A percentile compares a stretch with the other conserved stretches of the same genome.
Evolutionary conservation across 129 eudicot genomes (phyloP).

Genomic region (Silybum marianum): DNA sequence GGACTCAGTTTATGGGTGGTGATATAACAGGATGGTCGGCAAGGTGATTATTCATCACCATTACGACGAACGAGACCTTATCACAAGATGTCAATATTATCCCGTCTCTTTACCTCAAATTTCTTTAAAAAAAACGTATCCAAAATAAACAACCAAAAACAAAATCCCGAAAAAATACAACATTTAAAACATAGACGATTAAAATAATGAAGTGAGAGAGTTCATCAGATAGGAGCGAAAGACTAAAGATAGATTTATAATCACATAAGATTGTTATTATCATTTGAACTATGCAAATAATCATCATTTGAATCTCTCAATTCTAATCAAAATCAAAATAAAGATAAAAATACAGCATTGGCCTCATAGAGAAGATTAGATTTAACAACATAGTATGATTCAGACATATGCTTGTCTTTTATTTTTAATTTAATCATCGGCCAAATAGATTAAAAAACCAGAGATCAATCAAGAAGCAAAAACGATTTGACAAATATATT

Average conservation of each 20-base stretch:
- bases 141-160: neutral
- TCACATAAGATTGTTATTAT: slow-evolving; percentile 36
- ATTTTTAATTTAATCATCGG: slow-evolving; percentile 41
- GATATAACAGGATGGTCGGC: slow-evolving; percentile 82
- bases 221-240: slow-evolving; percentile 74
- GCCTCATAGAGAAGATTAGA: slow-evolving; percentile 52
- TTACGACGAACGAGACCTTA: slow-evolving; percentile 85
- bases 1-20: slow-evolving; percentile 88
- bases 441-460: slow-evolving; percentile 22
- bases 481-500: too few relatives aligned
- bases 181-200: too few relatives aligned
- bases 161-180: neutral
- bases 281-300: slow-evolving; percentile 74
- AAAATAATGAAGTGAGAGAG: neutral
- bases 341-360: neutral
- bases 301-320: slow-evolving; percentile 51
- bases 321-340: neutral
- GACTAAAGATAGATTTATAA: slow-evolving; percentile 49
- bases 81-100: slow-evolving; percentile 46
- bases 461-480: too few relatives aligned
- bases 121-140: neutral
- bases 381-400: slow-evolving; percentile 38
- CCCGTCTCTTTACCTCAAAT: slow-evolving; percentile 11
- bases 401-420: slow-evolving; percentile 75
- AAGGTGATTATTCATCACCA: slow-evolving; percentile 46